These are phyloP conservation scores for Papiliotrema nemorosa DNA, from an alignment of 1,284 basidiomycete genomes.

Conservation along the genomic window DNA sequence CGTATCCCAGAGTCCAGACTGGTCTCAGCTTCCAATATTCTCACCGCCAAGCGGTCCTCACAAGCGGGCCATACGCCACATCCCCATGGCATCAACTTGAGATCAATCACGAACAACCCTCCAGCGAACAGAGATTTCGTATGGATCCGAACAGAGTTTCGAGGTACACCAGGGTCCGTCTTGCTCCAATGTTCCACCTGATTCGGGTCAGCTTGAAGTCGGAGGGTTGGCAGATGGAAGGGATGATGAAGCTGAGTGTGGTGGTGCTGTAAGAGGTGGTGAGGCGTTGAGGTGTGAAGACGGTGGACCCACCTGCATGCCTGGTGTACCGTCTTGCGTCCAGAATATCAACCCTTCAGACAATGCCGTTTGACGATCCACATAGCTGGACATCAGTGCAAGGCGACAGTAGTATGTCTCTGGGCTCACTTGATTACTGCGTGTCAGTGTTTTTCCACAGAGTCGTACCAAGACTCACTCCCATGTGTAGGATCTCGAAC, in stretches of 20 bases:
- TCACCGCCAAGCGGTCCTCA: constrained; percentile 25
- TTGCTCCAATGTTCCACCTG: constrained; percentile 40
- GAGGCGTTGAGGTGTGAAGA: background rate
- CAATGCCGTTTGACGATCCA: constrained; percentile 22
- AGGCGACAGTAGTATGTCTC: too few relatives aligned
- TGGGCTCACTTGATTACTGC: constrained; percentile 2
- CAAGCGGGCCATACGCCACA: constrained; percentile 79
- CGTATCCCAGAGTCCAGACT: constrained; percentile 47
- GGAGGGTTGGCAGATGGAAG: background rate
- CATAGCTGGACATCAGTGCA: constrained; percentile 20
- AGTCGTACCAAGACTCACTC: constrained; percentile 20
- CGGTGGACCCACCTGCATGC: constrained; percentile 26
- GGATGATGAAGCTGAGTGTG: background rate
- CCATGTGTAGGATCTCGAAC: constrained; percentile 42
- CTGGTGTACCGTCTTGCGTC: constrained; percentile 25
- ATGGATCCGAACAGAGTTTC: constrained; percentile 60
- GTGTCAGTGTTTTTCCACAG: background rate
- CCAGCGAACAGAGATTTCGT: constrained; percentile 62
- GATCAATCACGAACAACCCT: constrained; percentile 76
- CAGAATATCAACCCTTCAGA: constrained; percentile 32
- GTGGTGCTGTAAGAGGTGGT: background rate
- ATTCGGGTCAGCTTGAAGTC: background rate
- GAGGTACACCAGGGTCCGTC: constrained; percentile 15
- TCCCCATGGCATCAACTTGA: constrained; percentile 69
- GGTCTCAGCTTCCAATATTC: background rate